Evolutionary conservation across 176 grass and related monocot species (phyloP).

Genomic region (Sorghum bicolor): Sorghum_bicolor_NCBIv3 NC_012872.2:62680501-62681000

Average conservation of each 20-base stretch:
- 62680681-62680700: neutral
- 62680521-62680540: too few relatives aligned
- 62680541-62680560: too few relatives aligned
- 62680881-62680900: constrained; percentile 2
- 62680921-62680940: constrained; percentile 23
- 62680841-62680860: neutral
- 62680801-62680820: neutral
- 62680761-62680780: neutral
- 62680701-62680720: neutral
- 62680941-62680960: neutral
- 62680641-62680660: too few relatives aligned
- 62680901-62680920: neutral
- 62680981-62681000: neutral
- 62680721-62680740: constrained; percentile 10
- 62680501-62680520: too few relatives aligned
- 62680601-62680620: too few relatives aligned
- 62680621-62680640: too few relatives aligned
- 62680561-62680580: too few relatives aligned
- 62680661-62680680: too few relatives aligned
- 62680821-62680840: neutral
- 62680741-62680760: neutral
- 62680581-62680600: too few relatives aligned
- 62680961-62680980: constrained; percentile 22
- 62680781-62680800: neutral
- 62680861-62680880: neutral